Evolutionary conservation across 306 rosid genomes (phyloP), one percentile per base, ranked within the genome.

Genomic region (Coriaria nepalensis): DNA sequence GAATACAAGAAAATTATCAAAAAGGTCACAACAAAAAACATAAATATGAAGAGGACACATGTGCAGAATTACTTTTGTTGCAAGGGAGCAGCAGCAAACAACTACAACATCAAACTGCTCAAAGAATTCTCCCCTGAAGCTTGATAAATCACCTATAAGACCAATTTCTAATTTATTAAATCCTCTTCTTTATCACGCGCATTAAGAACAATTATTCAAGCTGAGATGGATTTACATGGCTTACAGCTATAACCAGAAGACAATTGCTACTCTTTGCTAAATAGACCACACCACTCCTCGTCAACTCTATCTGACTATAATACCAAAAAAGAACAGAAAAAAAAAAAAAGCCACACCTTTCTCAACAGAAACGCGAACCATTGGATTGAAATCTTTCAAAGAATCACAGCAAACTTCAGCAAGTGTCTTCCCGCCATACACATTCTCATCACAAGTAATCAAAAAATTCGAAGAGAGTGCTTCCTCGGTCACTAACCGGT

Each of bases 381-480:
- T 92, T 0, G 98, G 94, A 48, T 85, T 92, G 68, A 92, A 92
- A 60, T 92, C 96, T 60, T 71, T 92, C 60, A 92, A 82, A 35
- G 98, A 92, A 73, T 79, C 70, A 43, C 96, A 77, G 64, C 93
- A 92, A 63, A 82, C 80, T 63, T 82, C 78, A 4, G 93, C 93
- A 32, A 92, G 73, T 40, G 94, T 75, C 66, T 82, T 79, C 60
- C 86, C 94, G 49, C 72, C 54, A 61, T 61, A 69, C 65, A 68
- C 76, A 64, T 61, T 68, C 69, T 85, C 96, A 65, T 79, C 83
- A 37, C 54, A 61, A 66, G 94, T 87, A 10, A 92, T 73, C 48
- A 92, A 74, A 78, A 92, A 92, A 56, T 85, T 92, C 0, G 94
- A 71, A 42, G 73, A 71, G 41, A 79, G 62, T 4, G 68, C 79